Conservation (phyloP, 257 asterid genomes). For the Solanum ossicruentum region DNA sequence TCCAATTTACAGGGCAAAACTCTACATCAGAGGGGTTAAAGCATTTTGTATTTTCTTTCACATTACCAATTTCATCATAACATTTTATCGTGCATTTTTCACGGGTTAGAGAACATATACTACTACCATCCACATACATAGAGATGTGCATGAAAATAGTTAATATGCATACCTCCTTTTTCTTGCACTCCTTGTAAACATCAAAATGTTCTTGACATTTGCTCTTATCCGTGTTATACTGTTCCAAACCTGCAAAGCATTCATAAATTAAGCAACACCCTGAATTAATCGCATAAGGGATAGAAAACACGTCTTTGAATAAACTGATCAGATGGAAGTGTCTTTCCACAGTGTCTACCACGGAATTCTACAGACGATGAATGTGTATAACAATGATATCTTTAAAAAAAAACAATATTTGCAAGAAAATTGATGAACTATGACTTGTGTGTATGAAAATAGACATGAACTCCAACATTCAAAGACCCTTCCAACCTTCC, state of each 20-base stretch:
- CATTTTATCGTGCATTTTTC: neutral
- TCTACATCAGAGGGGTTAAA: neutral
- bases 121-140: neutral
- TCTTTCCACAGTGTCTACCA: neutral
- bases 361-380: neutral
- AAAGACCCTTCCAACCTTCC: neutral
- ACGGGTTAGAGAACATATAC: neutral
- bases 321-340: neutral
- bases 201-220: constrained; percentile 93
- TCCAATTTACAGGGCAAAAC: neutral
- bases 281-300: neutral
- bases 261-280: neutral
- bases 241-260: constrained; percentile 62
- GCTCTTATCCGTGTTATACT: constrained; percentile 49
- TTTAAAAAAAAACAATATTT: neutral
- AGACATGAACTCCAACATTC: neutral
- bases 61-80: neutral
- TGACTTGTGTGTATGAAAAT: neutral
- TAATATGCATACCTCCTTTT: constrained; percentile 53
- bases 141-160: neutral
- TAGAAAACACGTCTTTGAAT: neutral
- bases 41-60: neutral
- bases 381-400: neutral
- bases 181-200: constrained; percentile 89
- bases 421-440: neutral